These are phyloP conservation scores for Begonia loranthoides DNA, from an alignment of 306 rosid genomes.

Conservation along the genomic window DNA sequence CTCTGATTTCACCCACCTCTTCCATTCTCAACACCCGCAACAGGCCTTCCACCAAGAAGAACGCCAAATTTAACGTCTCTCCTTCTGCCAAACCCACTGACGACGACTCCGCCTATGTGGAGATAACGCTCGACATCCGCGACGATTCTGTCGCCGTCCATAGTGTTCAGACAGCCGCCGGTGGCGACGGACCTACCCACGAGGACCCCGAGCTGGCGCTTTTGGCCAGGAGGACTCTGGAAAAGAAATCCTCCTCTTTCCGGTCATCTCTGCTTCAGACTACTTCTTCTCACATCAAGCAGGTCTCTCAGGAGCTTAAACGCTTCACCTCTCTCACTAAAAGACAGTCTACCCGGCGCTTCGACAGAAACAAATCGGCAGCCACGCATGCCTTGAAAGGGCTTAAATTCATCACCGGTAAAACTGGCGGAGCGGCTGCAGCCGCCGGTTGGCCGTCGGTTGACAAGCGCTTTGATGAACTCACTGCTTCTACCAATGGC, in stretches of 20 bases:
- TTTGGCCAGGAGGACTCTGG: slow-evolving; percentile 26
- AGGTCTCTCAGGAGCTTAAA: slow-evolving; percentile 47
- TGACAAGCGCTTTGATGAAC: slow-evolving; percentile 29
- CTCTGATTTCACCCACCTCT: slow-evolving; percentile 11
- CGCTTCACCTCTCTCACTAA: slow-evolving; percentile 27
- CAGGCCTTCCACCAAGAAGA: slow-evolving; percentile 1
- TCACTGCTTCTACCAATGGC: slow-evolving; percentile 28
- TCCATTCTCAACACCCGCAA: slow-evolving; percentile 1
- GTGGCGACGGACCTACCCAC: slow-evolving; percentile 5
- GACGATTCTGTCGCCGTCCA: slow-evolving; percentile 48
- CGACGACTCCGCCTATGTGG: slow-evolving; percentile 26
- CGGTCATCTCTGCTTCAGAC: slow-evolving; percentile 25
- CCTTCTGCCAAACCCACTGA: not conserved
- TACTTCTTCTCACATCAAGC: slow-evolving; percentile 26
- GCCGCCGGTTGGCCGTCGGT: slow-evolving; percentile 29
- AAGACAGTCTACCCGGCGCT: slow-evolving; percentile 17
- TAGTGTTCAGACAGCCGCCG: slow-evolving; percentile 33
- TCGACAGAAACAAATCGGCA: slow-evolving; percentile 36
- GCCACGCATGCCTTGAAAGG: slow-evolving; percentile 39
- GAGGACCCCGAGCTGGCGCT: slow-evolving; percentile 35
- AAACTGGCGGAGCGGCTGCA: slow-evolving; percentile 15
- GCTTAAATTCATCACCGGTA: slow-evolving; percentile 35
- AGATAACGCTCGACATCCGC: slow-evolving; percentile 44
- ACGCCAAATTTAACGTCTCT: slow-evolving; percentile 10
- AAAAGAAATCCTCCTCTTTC: slow-evolving; percentile 27